Conservation (phyloP, 805 yeast species). For the Tetrapisispora iriomotensis region DNA sequence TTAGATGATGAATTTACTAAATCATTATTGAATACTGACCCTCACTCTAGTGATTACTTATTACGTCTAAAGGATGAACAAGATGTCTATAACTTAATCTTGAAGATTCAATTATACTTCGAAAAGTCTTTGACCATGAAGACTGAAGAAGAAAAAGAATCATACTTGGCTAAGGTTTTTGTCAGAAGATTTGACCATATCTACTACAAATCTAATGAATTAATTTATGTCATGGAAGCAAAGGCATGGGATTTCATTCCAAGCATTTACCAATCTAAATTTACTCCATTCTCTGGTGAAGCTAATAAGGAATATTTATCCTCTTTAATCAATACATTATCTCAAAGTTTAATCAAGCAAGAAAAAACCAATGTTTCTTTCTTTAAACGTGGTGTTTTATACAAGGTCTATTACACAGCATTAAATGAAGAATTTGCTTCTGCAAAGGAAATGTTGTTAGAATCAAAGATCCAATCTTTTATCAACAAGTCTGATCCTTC, state of each 20-base stretch:
- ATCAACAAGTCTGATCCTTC: slow-evolving; percentile 79
- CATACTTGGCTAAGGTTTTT: slow-evolving; percentile 62
- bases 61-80: slow-evolving; percentile 85
- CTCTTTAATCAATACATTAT: slow-evolving; percentile 53
- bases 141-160: slow-evolving; percentile 38
- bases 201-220: slow-evolving; percentile 78
- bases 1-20: slow-evolving; percentile 89
- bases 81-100: slow-evolving; percentile 59
- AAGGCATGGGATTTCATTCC: slow-evolving; percentile 59
- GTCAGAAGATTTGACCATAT: slow-evolving; percentile 83
- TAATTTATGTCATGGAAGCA: slow-evolving; percentile 59
- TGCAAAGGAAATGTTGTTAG: slow-evolving; percentile 81
- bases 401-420: slow-evolving; percentile 84
- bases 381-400: slow-evolving; percentile 75
- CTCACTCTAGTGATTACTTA: slow-evolving; percentile 89
- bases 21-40: slow-evolving; percentile 81
- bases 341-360: slow-evolving; percentile 57
- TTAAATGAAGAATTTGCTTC: slow-evolving; percentile 71
- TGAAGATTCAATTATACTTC: slow-evolving; percentile 79
- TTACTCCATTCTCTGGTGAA: slow-evolving; percentile 20
- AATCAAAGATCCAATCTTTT: slow-evolving; percentile 74
- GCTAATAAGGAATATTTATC: slow-evolving; percentile 36
- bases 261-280: slow-evolving; percentile 16
- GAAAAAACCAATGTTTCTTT: slow-evolving; percentile 43
- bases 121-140: slow-evolving; percentile 41